Evolutionary conservation across 169 alveolate genomes (phyloP), one percentile per base, ranked within the genome.

Genomic region (Plasmodium yoelii): DNA sequence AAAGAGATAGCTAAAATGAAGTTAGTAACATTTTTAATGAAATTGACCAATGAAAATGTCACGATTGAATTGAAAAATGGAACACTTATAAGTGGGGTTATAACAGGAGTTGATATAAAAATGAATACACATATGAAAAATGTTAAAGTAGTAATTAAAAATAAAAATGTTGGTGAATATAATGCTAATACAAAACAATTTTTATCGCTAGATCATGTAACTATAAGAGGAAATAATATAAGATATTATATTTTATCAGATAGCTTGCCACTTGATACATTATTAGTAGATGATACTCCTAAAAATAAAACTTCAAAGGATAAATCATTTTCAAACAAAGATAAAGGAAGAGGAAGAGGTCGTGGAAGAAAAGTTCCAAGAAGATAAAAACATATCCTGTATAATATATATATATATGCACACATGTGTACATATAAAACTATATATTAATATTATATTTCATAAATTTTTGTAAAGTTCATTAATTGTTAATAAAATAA

Each of bases 91-190:
- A 97, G 96, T 18, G 99, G 99, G 6, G 96, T 99, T 2, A 95
- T 98, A 22, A 95, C 96, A 59, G 99, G 99, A 49, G 99, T 98
- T 9, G 99, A 98, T 87, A 96, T 98, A 12, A 96, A 98, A 69
- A 98, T 98, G 99, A 98, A 98, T 94, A 98, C 99, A 24, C 99
- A 98, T 91, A 92, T 98, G 92, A 98, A 98, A 93, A 97, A 97
- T 84, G 99, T 98, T 28, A 98, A 97, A 93, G 92, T 98, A 92
- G 98, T 98, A n/a, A 93, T 97, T 73, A 98, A 98, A 91, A 98
- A 97, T 69, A 94, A 96, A 72, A 97, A 97, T 87, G 97, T 98
- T 10, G 96, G 96, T 47, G 92, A 96, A n/a, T 91, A 97, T 68
- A 99, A 98, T 42, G 91, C 68, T 15, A 80, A 65, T 22, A 93